phyloP scores from a whole-genome alignment of 306 rosid genomes.

The Adenanthera pavonina region DNA sequence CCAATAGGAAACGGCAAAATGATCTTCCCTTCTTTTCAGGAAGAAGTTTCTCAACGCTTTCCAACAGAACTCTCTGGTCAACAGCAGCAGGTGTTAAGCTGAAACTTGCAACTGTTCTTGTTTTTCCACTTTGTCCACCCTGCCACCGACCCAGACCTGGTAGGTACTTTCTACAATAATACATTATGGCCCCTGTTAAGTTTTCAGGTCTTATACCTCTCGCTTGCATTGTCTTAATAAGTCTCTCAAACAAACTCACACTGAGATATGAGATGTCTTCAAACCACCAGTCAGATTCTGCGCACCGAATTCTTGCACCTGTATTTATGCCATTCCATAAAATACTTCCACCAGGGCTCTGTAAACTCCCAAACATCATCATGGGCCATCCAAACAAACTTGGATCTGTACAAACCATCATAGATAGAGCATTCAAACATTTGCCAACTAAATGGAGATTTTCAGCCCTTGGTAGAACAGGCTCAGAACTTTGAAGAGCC shows the following conservation, averaged over 20 bases:
- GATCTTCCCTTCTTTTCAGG: constrained; percentile 84
- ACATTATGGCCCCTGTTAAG: constrained; percentile 79
- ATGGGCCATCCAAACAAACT: constrained; percentile 99
- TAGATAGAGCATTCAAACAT: constrained; percentile 78
- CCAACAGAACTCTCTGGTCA: constrained; percentile 80
- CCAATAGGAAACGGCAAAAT: constrained; percentile 82
- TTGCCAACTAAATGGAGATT: constrained; percentile 68
- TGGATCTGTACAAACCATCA: constrained; percentile 97
- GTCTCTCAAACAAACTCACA: constrained; percentile 76
- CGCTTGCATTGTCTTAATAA: constrained; percentile 80
- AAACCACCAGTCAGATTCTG: constrained; percentile 99
- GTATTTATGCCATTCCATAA: constrained; percentile 97
- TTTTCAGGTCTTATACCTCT: constrained; percentile 86
- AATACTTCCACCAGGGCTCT: constrained; percentile 99
- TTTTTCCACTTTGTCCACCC: constrained; percentile 65
- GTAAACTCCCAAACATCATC: constrained; percentile 99
- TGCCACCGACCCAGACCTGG: constrained; percentile 96
- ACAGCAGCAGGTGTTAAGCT: constrained; percentile 75
- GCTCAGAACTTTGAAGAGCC: constrained; percentile 85
- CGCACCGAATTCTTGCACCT: constrained; percentile 84
- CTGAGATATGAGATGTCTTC: constrained; percentile 92
- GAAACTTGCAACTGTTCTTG: constrained; percentile 76
- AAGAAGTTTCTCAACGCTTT: constrained; percentile 81
- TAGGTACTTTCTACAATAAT: constrained; percentile 83
- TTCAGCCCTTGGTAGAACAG: constrained; percentile 66